Conservation (phyloP, 225 moss, liverwort and hornwort species). For the Thuidium tamariscinum region DNA sequence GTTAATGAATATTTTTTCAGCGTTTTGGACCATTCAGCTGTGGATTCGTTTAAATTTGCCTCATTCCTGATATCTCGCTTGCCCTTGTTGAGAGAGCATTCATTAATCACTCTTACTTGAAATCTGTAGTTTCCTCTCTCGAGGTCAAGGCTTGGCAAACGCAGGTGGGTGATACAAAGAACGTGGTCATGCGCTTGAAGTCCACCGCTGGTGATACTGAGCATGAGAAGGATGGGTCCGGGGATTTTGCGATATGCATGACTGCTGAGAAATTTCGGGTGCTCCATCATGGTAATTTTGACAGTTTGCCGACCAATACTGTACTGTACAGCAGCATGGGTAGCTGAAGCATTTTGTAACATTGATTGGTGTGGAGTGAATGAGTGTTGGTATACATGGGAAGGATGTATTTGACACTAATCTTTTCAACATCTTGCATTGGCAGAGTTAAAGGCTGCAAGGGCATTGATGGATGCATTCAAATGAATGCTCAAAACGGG, state of each 20-base stretch:
- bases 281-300: constrained; percentile 56
- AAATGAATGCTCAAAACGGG: background rate
- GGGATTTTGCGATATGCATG: constrained; percentile 53
- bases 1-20: background rate
- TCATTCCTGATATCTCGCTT: background rate
- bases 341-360: background rate
- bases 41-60: background rate
- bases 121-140: constrained; percentile 47
- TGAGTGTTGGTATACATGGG: background rate
- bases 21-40: background rate
- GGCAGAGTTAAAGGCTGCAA: constrained; percentile 76
- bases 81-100: background rate
- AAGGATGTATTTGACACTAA: background rate
- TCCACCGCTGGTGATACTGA: background rate
- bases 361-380: background rate
- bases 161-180: constrained; percentile 46
- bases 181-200: constrained; percentile 67
- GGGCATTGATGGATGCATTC: constrained; percentile 50
- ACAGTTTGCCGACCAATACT: background rate
- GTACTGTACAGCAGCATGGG: too few species aligned
- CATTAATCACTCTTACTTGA: background rate
- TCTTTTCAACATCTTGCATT: background rate
- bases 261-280: constrained; percentile 74
- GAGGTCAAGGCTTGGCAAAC: constrained; percentile 76
- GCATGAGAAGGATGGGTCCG: background rate